A percentile compares a stretch with the other conserved stretches of the same genome.
Conservation (phyloP, 2,329 filamentous ascomycete species). For the Reticulascus tulasneorum region DNA sequence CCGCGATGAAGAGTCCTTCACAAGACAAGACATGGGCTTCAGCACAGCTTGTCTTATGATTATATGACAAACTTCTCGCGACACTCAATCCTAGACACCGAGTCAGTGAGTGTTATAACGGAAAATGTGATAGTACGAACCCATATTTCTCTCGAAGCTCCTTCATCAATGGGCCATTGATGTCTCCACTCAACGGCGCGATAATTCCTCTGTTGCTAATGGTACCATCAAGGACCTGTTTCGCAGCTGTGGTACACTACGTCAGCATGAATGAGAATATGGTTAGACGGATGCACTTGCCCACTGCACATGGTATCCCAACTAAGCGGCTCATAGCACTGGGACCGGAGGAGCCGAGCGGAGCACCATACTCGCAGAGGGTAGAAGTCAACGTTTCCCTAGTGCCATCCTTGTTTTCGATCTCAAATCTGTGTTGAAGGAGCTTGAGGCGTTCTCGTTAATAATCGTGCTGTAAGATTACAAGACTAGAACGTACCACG, state of each 20-base stretch:
- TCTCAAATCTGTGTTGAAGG: slow-evolving; percentile 77
- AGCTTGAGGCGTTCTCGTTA: slow-evolving; percentile 6
- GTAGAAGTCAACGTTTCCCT: slow-evolving; percentile 77
- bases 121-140: too few relatives aligned
- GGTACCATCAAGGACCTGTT: slow-evolving; percentile 73
- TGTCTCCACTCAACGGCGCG: slow-evolving; percentile 69
- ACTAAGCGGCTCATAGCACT: slow-evolving; percentile 84
- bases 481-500: too few relatives aligned
- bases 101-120: too few relatives aligned
- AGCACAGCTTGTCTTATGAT: too few relatives aligned
- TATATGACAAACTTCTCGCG: too few relatives aligned
- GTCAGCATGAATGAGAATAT: slow-evolving; percentile 1
- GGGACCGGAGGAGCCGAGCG: slow-evolving; percentile 72
- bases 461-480: slow-evolving; percentile 6
- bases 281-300: slow-evolving; percentile 6
- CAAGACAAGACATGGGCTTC: too few relatives aligned
- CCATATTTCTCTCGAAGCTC: slow-evolving; percentile 75
- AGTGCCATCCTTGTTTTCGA: slow-evolving; percentile 76
- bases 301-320: slow-evolving; percentile 57
- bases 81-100: too few relatives aligned
- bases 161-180: slow-evolving; percentile 71
- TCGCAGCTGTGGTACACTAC: slow-evolving; percentile 62
- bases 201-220: slow-evolving; percentile 70
- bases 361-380: slow-evolving; percentile 76
- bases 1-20: too few relatives aligned